A percentile compares a stretch with the other conserved stretches of the same genome.
Evolutionary conservation across 129 eudicot species (phyloP).

Genomic region (Deinandra increscens): DNA sequence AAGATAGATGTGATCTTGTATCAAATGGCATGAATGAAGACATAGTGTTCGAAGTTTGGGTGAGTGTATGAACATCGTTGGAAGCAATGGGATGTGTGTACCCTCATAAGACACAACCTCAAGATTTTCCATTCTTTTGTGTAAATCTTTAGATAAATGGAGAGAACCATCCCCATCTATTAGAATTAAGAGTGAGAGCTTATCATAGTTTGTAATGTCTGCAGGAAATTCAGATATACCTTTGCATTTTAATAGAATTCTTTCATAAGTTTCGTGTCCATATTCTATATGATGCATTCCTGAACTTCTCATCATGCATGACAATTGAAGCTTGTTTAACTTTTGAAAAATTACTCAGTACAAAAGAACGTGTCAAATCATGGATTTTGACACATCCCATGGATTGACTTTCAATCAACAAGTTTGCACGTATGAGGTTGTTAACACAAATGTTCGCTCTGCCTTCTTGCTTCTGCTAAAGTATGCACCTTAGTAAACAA

Average conservation of each 20-base stretch:
- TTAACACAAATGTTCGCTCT: background rate
- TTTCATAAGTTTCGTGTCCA: background rate
- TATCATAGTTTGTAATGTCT: background rate
- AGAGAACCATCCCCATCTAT: background rate
- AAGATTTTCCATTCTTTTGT: background rate
- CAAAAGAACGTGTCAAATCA: background rate
- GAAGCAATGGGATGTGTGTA: background rate
- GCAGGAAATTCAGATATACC: background rate
- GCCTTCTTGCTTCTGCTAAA: background rate
- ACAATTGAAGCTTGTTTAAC: conserved; percentile 7
- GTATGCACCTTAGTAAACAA: background rate
- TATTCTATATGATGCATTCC: too few relatives aligned
- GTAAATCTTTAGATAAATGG: background rate
- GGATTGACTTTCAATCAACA: background rate
- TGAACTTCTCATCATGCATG: background rate
- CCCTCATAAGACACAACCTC: background rate
- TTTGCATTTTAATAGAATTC: background rate
- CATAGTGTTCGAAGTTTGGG: conserved; percentile 1
- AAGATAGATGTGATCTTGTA: background rate
- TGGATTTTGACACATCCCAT: background rate
- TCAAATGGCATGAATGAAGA: background rate
- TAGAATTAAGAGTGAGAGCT: background rate
- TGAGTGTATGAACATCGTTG: too few relatives aligned
- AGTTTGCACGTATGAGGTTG: conserved; percentile 10
- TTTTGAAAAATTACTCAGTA: background rate